A percentile compares a stretch with the other conserved stretches of the same genome.
These are phyloP conservation scores for Nannochloropsis gaditana DNA, from an alignment of 108 stramenopile species.

Conservation along the genomic window DNA sequence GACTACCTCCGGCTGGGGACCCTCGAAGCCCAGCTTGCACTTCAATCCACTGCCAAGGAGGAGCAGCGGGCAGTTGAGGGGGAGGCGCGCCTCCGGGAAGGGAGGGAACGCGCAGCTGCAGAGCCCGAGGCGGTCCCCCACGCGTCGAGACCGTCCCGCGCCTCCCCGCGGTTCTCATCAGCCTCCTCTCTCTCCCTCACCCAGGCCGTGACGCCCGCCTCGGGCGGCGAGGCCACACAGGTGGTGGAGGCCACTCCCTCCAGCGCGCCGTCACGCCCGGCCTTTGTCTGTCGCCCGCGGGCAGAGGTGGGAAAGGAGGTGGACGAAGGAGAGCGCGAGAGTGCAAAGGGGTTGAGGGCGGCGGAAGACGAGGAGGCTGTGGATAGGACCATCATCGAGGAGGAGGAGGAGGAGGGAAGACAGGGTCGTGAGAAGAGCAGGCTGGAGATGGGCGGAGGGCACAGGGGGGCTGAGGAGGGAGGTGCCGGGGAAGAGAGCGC, in stretches of 20 bases:
- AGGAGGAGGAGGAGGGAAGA: background rate
- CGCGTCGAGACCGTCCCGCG: no score
- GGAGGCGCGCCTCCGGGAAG: background rate
- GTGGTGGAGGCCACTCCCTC: no score
- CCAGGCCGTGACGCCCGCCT: no score
- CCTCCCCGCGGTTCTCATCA: no score
- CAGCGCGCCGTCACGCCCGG: no score
- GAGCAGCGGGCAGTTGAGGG: background rate
- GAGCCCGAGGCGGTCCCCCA: background rate
- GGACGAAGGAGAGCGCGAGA: background rate
- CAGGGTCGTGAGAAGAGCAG: background rate
- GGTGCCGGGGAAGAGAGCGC: background rate
- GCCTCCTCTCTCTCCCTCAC: no score
- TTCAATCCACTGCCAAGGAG: background rate
- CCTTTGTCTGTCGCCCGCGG: no score
- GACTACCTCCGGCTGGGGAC: background rate
- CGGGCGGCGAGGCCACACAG: no score
- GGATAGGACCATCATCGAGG: background rate
- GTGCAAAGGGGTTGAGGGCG: background rate
- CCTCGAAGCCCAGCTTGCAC: background rate
- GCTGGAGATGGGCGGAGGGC: background rate
- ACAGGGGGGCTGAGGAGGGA: background rate
- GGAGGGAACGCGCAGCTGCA: no score
- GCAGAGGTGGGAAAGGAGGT: background rate
- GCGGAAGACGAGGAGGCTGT: background rate